Evolutionary conservation across 1,139 yeast species (phyloP).

Genomic region (Debaryomyces sp.): DNA sequence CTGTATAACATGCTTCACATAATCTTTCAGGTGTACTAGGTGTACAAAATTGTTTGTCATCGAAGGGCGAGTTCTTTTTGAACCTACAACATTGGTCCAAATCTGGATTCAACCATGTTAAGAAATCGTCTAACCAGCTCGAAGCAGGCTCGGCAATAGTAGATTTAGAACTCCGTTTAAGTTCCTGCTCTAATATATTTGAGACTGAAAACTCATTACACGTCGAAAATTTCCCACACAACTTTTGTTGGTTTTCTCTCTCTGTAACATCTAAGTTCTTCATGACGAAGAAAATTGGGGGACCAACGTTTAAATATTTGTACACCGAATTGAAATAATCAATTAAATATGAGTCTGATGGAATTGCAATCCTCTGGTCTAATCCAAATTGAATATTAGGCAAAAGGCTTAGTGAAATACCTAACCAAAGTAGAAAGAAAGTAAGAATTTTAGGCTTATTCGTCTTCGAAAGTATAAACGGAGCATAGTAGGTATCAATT

Average conservation of each 20-base stretch:
- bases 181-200: constrained; percentile 86
- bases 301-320: constrained; percentile 78
- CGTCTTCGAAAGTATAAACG: constrained; percentile 53
- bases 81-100: constrained; percentile 85
- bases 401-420: constrained; percentile 65
- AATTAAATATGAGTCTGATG: constrained; percentile 77
- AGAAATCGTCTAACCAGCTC: constrained; percentile 90
- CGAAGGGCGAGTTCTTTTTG: constrained; percentile 36
- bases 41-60: constrained; percentile 55
- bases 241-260: constrained; percentile 62
- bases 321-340: constrained; percentile 79
- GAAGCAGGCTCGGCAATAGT: constrained; percentile 82
- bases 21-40: constrained; percentile 71
- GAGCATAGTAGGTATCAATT: constrained; percentile 41
- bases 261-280: constrained; percentile 63
- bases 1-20: constrained; percentile 70
- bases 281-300: constrained; percentile 87
- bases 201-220: constrained; percentile 80
- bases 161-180: constrained; percentile 62
- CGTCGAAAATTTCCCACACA: constrained; percentile 87
- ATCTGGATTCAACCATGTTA: constrained; percentile 84
- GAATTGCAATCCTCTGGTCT: constrained; percentile 89
- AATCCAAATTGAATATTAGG: constrained; percentile 78
- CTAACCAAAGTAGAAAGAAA: constrained; percentile 62
- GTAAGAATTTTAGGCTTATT: constrained; percentile 53